phyloP scores from a whole-genome alignment of 768 basidiomycete genomes.

The Cystofilobasidium macerans region DNA sequence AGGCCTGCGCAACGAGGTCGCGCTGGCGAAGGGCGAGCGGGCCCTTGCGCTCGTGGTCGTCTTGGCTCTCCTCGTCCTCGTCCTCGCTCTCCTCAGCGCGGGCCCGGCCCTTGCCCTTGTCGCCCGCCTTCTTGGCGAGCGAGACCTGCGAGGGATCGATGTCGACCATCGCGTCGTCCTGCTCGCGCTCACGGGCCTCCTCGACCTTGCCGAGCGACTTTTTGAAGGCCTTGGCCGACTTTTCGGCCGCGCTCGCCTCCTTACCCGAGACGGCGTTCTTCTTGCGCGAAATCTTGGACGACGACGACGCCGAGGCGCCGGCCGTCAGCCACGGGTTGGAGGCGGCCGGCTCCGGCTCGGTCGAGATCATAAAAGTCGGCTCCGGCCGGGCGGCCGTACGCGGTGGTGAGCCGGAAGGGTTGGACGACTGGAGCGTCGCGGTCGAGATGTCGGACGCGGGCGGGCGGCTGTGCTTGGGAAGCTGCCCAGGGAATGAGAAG shows the following conservation, averaged over 20 bases:
- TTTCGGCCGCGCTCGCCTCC: conserved; percentile 21
- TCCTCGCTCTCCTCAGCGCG: conserved; percentile 27
- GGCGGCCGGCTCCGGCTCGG: conserved; percentile 29
- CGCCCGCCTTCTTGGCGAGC: conserved; percentile 19
- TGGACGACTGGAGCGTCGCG: conserved; percentile 51
- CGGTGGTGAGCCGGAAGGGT: conserved; percentile 13
- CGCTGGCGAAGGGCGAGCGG: conserved; percentile 72
- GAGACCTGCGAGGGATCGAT: conserved; percentile 45
- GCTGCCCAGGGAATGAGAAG: background rate
- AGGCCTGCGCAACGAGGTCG: conserved; percentile 84
- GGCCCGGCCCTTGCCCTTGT: conserved; percentile 30
- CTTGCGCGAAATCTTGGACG: conserved; percentile 51
- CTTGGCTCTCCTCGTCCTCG: conserved; percentile 57
- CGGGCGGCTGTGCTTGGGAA: conserved; percentile 3
- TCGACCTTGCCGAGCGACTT: conserved; percentile 43
- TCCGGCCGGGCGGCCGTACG: conserved; percentile 7
- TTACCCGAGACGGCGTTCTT: conserved; percentile 57
- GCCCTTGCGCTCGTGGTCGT: conserved; percentile 38
- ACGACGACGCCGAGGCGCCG: conserved; percentile 36
- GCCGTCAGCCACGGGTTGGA: conserved; percentile 75
- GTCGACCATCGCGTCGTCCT: conserved; percentile 69
- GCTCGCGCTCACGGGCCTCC: conserved; percentile 50
- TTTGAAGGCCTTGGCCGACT: conserved; percentile 22
- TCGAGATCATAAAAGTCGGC: conserved; percentile 31
- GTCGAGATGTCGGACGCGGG: conserved; percentile 45